Evolutionary conservation across 352 stramenopile genomes (phyloP).

Genomic region (Globisporangium canariense): DNA sequence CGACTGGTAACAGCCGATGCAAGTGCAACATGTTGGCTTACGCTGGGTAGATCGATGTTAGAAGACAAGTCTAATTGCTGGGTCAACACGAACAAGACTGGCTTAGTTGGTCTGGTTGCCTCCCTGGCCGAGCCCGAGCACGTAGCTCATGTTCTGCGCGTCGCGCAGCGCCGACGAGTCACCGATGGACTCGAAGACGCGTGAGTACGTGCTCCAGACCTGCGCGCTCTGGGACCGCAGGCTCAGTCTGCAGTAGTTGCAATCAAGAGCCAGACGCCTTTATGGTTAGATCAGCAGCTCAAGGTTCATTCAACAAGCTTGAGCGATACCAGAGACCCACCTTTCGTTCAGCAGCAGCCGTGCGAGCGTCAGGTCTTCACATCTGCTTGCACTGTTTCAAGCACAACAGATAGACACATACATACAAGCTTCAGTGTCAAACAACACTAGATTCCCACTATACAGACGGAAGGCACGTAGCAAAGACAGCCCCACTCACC

Average conservation of each 20-base stretch:
- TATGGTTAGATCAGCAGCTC: background rate
- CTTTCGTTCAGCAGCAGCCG: constrained; percentile 84
- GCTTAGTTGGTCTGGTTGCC: constrained; percentile 71
- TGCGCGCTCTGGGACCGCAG: constrained; percentile 74
- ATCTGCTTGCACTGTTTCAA: constrained; percentile 58
- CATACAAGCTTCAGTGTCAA: background rate
- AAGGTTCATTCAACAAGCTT: background rate
- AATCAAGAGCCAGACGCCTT: no score
- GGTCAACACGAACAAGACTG: background rate
- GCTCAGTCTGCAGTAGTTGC: constrained; percentile 38
- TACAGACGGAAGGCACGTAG: background rate
- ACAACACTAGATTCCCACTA: background rate
- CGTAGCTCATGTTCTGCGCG: constrained; percentile 88
- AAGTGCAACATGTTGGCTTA: background rate
- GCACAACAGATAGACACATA: background rate
- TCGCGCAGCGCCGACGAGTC: constrained; percentile 74
- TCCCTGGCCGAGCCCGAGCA: constrained; percentile 74
- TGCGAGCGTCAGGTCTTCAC: constrained; percentile 60
- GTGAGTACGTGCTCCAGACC: constrained; percentile 75
- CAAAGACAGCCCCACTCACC: constrained; percentile 28
- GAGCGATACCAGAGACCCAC: constrained; percentile 16
- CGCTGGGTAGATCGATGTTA: background rate
- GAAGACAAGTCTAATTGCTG: background rate
- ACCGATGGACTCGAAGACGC: constrained; percentile 61
- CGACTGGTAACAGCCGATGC: no score